Evolutionary conservation across 2,329 filamentous ascomycete species (phyloP), one percentile per base, ranked within the genome.

Genomic region (Penicillium palitans): DNA sequence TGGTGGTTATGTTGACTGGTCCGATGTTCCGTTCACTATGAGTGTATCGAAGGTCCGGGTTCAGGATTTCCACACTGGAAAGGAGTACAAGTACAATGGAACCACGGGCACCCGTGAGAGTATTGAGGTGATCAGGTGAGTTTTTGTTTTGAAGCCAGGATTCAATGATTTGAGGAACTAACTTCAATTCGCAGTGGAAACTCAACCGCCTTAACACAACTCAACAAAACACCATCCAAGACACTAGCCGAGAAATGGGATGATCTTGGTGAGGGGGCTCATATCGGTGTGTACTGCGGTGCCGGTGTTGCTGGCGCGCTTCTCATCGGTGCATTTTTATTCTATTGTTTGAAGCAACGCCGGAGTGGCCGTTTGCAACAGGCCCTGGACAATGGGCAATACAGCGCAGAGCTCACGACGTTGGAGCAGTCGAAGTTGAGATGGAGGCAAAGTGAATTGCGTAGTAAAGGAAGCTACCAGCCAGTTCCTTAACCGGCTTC

Each of bases 1-100:
- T 49, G 88, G 88, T 50, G 88, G 88, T 54, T 71, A 79, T 45
- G 90, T 88, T 37, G 80, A 91, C 70, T 92, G 87, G 71, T 68
- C 73, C 35, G 72, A 83, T 39, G 87, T 81, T 0, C 90, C 90
- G 0, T 93, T 85, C 74, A 87, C 81, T 64, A 93, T 93, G 89
- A 84, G 83, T 45, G 83, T 93, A 59, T 83, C 89, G 78, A 83
- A 80, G 41, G 74, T 85, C 19, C 80, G 80, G 9, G 80, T 82
- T 37, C 66, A 79, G 56, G 84, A 83, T 74, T 87, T 84, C 67
- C 82, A 79, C 33, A 83, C 84, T 1, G 80, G 78, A 48, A 87
- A 85, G 68, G 84, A 87, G 69, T 93, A 91, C 70, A 72, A 81
- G 33, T 92, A 86, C 65, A 80, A 79, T 6, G 87, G 89, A 64